Evolutionary conservation across 257 asterid genomes (phyloP).

Genomic region (Lycium barbarum): DNA sequence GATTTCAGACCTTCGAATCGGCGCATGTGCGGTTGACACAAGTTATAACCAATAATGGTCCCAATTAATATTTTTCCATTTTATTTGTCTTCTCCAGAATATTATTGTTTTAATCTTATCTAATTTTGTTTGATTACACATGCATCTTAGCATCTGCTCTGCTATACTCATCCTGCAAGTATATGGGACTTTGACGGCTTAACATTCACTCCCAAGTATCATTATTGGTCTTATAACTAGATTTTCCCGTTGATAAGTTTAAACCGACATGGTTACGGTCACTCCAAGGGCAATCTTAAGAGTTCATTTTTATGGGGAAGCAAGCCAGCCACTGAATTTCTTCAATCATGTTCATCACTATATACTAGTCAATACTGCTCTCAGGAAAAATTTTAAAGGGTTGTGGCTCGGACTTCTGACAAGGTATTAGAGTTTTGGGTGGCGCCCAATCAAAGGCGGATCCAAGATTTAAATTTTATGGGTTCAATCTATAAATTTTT

Average conservation of each 20-base stretch:
- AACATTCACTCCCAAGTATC: background rate
- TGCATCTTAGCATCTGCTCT: background rate
- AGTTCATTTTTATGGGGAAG: background rate
- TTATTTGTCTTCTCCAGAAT: background rate
- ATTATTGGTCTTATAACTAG: too few species aligned
- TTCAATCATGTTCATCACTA: background rate
- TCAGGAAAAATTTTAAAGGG: background rate
- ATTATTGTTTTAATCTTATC: background rate
- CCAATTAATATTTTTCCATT: background rate
- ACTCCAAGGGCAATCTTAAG: background rate
- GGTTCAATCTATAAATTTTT: too few species aligned
- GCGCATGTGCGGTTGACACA: background rate
- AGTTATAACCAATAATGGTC: too few species aligned
- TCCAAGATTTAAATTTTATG: too few species aligned
- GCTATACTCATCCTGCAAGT: background rate
- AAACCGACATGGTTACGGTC: background rate
- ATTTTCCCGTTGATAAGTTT: background rate
- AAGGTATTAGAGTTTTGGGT: constrained; percentile 30
- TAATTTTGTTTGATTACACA: too few species aligned
- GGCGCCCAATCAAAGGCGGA: too few species aligned
- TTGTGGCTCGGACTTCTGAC: constrained; percentile 41
- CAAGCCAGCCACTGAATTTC: background rate
- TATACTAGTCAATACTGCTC: constrained; percentile 11
- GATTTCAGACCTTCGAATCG: too few species aligned
- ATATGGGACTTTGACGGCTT: background rate